A percentile compares a stretch with the other conserved stretches of the same genome.
Conservation (phyloP, 306 rosid genomes). For the Herpetospermum pedunculosum region DNA sequence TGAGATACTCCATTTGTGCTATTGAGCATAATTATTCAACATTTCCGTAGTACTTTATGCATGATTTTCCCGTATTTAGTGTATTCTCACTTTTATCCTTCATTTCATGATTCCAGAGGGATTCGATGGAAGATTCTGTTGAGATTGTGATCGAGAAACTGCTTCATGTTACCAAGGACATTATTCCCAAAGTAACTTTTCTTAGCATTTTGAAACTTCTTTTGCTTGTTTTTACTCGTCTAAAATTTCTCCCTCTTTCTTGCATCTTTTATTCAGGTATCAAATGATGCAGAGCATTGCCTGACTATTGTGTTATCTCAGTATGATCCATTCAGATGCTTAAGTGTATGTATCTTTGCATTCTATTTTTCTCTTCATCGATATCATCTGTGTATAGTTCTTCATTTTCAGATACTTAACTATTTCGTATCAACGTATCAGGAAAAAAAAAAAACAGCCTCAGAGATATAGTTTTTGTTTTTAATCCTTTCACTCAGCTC, state of each 20-base stretch:
- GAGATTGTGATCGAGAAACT: constrained; percentile 90
- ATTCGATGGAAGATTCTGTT: constrained; percentile 84
- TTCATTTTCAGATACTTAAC: neutral
- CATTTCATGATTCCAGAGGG: constrained; percentile 46
- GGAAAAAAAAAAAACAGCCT: neutral
- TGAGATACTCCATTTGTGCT: constrained; percentile 7
- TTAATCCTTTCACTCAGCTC: neutral
- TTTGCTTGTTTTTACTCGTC: constrained; percentile 8
- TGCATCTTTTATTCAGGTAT: constrained; percentile 40
- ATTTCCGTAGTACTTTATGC: neutral
- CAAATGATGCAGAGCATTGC: constrained; percentile 91
- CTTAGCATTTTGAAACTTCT: neutral
- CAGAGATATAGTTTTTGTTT: neutral
- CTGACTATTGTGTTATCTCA: constrained; percentile 64
- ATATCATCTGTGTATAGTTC: neutral
- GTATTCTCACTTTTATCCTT: constrained; percentile 3
- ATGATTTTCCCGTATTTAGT: neutral
- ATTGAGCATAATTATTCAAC: neutral
- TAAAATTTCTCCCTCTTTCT: constrained; percentile 3
- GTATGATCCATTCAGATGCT: constrained; percentile 92
- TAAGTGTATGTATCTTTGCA: constrained; percentile 49
- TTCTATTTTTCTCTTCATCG: neutral
- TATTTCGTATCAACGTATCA: neutral
- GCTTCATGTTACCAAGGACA: constrained; percentile 75
- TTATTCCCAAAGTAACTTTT: constrained; percentile 56